Evolutionary conservation across 1,284 basidiomycete species (phyloP), one percentile per base, ranked within the genome.

Genomic region (Termitomyces sp.): DNA sequence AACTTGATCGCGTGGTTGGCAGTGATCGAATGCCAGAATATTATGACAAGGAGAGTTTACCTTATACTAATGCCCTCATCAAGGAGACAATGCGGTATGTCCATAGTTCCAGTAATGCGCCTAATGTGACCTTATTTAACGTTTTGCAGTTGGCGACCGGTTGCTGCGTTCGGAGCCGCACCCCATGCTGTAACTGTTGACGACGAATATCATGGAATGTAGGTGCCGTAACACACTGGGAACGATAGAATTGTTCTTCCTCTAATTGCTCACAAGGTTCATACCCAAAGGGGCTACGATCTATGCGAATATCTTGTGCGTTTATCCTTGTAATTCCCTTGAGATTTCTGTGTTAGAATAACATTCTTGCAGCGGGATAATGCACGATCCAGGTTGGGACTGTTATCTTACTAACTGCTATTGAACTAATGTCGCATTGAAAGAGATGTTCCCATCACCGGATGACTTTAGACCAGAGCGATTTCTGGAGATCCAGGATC

Each of bases 1-100:
- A 80, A 56, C 59, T 80, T 12, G 75, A 80, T 57, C 44, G 59
- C 2, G 68, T 77, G 15, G 62, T 76, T 19, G 78, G 79, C 0
- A 55, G 54, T 2, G 72, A 77, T 43, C 68, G 80, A 24, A 65
- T 80, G 21, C 81, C 82, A 0, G 70, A 71, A 4, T 79, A 74
- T 54, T 64, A 65, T 19, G 81, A 78, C 61, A 61, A 63, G 39
- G 65, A 68, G 0, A 64, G 59, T 7, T 64, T 82, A 13, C 75
- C 76, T 1, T 81, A 78, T 58, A 64, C 77, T 26, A 63, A 66
- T 8, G 76, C 76, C 0, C 33, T 78, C 5, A 63, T 78, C n/a
- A 73, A 73, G 52, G 78, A 80, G 58, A 71, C 70, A 8, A 61
- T 78, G 24, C 65, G 76, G 61, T 69, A 56, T 12, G 51, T 28